phyloP scores from a whole-genome alignment of 2,329 filamentous ascomycete species.

The Fusarium equiseti region DNA sequence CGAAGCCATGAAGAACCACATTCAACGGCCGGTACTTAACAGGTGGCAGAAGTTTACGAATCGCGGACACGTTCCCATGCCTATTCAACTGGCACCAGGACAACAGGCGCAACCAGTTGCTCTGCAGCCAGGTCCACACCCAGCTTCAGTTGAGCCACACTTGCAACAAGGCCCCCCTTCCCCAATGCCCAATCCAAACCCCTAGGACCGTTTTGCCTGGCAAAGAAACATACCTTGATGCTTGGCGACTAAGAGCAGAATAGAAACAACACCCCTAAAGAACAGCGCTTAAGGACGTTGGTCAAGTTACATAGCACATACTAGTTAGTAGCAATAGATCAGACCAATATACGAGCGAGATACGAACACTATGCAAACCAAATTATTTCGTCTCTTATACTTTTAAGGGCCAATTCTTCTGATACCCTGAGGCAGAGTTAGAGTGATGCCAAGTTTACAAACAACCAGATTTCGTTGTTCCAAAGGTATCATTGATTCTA shows the following conservation, averaged over 20 bases:
- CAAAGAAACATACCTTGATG: neutral
- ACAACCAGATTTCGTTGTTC: neutral
- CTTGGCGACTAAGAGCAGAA: neutral
- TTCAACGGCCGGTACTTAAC: neutral
- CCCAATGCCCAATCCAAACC: neutral
- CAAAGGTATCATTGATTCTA: constrained; percentile 4
- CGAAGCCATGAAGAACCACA: neutral
- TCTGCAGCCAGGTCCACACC: neutral
- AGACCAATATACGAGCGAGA: neutral
- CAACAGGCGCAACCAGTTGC: neutral
- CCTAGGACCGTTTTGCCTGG: neutral
- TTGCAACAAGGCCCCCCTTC: neutral
- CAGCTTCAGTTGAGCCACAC: neutral
- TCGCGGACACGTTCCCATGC: neutral
- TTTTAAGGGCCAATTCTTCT: neutral
- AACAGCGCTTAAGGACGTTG: neutral
- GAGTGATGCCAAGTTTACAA: neutral
- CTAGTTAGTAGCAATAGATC: neutral
- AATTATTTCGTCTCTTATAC: neutral
- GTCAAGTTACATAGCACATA: neutral
- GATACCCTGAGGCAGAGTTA: neutral
- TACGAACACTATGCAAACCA: neutral
- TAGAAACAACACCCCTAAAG: neutral
- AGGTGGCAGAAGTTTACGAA: neutral
- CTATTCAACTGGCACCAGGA: neutral